These are phyloP conservation scores for Clavispora carvajalis DNA, from an alignment of 805 yeast species.

Conservation along the genomic window DNA sequence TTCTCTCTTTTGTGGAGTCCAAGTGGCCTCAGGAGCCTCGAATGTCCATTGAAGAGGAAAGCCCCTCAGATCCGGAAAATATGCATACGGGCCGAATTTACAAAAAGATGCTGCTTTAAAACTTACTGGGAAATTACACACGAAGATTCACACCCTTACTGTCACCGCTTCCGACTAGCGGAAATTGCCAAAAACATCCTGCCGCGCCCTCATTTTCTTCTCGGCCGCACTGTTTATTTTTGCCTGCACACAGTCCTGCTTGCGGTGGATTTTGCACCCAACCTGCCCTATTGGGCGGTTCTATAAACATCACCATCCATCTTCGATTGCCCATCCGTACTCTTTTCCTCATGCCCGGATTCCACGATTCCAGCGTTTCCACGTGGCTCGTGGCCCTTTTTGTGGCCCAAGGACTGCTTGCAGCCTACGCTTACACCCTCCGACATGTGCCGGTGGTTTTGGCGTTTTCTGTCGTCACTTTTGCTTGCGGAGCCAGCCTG, in stretches of 20 bases:
- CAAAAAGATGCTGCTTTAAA: too few relatives aligned
- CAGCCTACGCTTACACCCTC: slow-evolving; percentile 5
- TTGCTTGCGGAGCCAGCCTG: neutral
- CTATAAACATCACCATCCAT: slow-evolving; percentile 4
- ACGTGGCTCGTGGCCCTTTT: slow-evolving; percentile 9
- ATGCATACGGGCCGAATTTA: too few relatives aligned
- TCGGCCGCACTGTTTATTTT: neutral
- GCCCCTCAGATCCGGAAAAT: too few relatives aligned
- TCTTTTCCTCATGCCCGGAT: neutral
- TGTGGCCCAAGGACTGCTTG: slow-evolving; percentile 8
- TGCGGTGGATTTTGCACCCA: slow-evolving; percentile 9
- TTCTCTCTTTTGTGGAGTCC: too few relatives aligned
- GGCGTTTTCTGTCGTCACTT: neutral
- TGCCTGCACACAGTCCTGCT: neutral
- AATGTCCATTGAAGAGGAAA: too few relatives aligned
- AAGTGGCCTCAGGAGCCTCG: too few relatives aligned
- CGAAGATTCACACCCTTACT: too few relatives aligned
- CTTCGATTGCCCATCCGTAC: neutral
- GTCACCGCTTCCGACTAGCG: too few relatives aligned
- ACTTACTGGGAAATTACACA: too few relatives aligned
- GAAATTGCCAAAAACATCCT: too few relatives aligned
- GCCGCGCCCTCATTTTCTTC: too few relatives aligned
- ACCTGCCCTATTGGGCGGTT: slow-evolving; percentile 8
- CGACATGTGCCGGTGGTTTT: neutral
- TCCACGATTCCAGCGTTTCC: neutral